phyloP scores from a whole-genome alignment of 2,329 filamentous ascomycete species.

The Chaetomiaceae sp. region DNA sequence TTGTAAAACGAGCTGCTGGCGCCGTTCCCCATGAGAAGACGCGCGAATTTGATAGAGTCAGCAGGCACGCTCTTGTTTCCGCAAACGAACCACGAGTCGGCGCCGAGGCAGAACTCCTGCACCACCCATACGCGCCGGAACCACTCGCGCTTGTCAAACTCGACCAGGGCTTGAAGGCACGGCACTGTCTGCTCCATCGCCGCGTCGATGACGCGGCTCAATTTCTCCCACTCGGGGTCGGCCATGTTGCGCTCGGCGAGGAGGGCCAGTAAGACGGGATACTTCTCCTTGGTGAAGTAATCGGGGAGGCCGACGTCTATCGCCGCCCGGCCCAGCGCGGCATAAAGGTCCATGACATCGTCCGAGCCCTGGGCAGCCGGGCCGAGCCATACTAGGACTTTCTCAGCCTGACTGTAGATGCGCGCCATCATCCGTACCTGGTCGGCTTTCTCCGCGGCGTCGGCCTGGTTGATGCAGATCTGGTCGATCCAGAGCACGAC shows the following conservation, averaged over 20 bases:
- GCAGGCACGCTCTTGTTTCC: slow-evolving; percentile 7
- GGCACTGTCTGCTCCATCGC: no score
- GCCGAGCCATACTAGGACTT: slow-evolving; percentile 14
- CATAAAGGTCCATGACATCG: slow-evolving; percentile 13
- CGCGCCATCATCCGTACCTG: slow-evolving; percentile 14
- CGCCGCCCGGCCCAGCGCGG: not conserved
- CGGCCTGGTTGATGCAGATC: slow-evolving; percentile 15
- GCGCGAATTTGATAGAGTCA: slow-evolving; percentile 4
- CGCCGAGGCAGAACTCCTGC: slow-evolving; percentile 19
- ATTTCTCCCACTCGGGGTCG: not conserved
- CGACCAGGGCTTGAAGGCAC: not conserved
- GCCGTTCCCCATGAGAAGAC: not conserved
- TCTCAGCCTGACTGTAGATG: slow-evolving; percentile 7
- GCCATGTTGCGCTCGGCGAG: not conserved
- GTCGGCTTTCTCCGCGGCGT: slow-evolving; percentile 1
- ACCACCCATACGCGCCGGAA: slow-evolving; percentile 16
- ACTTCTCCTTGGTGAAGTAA: slow-evolving; percentile 9
- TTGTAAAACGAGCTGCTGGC: not conserved
- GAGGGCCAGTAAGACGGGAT: not conserved
- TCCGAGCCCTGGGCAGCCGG: slow-evolving; percentile 12
- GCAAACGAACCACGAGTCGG: slow-evolving; percentile 18
- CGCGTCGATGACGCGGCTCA: not conserved
- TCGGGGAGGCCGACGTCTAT: slow-evolving; percentile 7
- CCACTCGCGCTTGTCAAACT: slow-evolving; percentile 7
- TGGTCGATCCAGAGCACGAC: slow-evolving; percentile 14